Base-by-base conservation (phyloP, 2,329 filamentous ascomycete genomes). In the Rhynchosporium secalis region DNA sequence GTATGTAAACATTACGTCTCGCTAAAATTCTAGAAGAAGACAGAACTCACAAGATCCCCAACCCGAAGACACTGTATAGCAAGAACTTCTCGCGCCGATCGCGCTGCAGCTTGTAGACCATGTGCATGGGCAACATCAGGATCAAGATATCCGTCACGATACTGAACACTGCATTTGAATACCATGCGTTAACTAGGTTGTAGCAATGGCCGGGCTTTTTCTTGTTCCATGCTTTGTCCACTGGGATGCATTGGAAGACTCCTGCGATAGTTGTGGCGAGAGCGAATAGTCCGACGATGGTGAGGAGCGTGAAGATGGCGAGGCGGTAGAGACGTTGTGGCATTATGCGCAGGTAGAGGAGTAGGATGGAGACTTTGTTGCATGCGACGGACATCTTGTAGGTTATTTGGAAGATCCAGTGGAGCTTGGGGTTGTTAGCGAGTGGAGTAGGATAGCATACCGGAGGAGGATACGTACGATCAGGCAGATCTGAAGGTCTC, bases 61-160 rank as follows among this genome's bases (percentile, higher is more conserved):
- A 65, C 20, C 73, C 75, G 72, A 75, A 75, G 59, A 72, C 75
- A 62, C 47, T 70, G 68, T 69, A 75, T 33, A 87, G 76, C 0
- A 80, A 82, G 13, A 82, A 70, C 58, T 84, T 83, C 61, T 83
- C 64, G 33, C 61, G 41, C 46, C 26, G 58, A 28, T 58, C 54
- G 38, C 64, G 61, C 49, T 65, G 64, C 45, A 65, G 41, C 41
- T 63, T 65, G 36, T 65, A 63, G 7, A 65, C 61, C 64, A 65
- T 63, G 46, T 64, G 59, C 56, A 66, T 62, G 0, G 64, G 64
- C 55, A 66, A 36, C 41, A 64, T 52, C 33, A 66, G 36, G 29
- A 65, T 66, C 31, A 62, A 12, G 8, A 66, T 38, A 56, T 66
- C 64, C 7, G 64, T 66, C 43, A 56, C 49, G 28, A 66, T 64